Evolutionary conservation across 345 rosid species (phyloP).

Genomic region (Ricinus communis): DNA sequence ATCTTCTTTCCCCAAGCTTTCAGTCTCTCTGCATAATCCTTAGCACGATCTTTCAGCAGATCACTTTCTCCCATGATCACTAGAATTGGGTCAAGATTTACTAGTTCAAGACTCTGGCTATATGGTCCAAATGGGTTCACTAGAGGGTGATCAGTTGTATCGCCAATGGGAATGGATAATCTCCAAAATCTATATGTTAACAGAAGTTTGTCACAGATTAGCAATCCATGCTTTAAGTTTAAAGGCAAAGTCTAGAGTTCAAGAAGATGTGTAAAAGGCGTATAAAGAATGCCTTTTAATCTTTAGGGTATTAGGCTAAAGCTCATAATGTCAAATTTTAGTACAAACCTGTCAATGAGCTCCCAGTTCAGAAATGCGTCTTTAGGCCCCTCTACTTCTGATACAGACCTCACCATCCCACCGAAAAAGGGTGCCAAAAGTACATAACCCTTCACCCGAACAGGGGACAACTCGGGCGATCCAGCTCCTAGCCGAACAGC

Average conservation of each 20-base stretch:
- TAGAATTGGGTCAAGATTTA: constrained; percentile 46
- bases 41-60: constrained; percentile 47
- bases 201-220: neutral
- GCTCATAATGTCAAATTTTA: no score
- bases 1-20: constrained; percentile 43
- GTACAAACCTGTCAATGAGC: constrained; percentile 53
- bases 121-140: constrained; percentile 60
- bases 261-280: no score
- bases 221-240: neutral
- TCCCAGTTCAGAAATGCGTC: constrained; percentile 61
- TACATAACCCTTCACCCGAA: constrained; percentile 47
- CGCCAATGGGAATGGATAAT: constrained; percentile 49
- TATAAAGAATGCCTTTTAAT: no score
- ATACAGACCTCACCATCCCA: constrained; percentile 35
- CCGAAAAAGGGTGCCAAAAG: constrained; percentile 59
- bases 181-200: constrained; percentile 52
- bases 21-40: constrained; percentile 45
- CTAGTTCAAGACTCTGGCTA: constrained; percentile 34
- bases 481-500: constrained; percentile 44
- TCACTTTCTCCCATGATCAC: constrained; percentile 54
- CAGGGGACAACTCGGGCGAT: constrained; percentile 48
- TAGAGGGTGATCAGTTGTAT: constrained; percentile 51
- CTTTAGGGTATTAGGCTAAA: no score
- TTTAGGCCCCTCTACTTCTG: constrained; percentile 59
- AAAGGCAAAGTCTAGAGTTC: no score